phyloP scores from a whole-genome alignment of 192 early-diverging fungal genomes.

The Diversispora eburnea region DNA sequence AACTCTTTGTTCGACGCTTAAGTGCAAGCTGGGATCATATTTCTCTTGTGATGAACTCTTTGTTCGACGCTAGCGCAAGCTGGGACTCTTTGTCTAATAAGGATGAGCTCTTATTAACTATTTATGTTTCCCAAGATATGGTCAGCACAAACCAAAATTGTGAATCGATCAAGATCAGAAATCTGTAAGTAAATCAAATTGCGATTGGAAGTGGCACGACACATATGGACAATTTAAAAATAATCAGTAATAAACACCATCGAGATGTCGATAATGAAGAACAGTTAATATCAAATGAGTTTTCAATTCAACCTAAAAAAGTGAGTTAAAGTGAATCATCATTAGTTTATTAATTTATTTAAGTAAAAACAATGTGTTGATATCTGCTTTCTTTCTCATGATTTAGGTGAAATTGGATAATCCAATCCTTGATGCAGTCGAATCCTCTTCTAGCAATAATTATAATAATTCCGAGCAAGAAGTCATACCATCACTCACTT shows the following conservation, averaged over 20 bases:
- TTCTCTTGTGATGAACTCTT: constrained; percentile 3
- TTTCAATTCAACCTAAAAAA: too few relatives aligned
- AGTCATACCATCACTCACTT: too few relatives aligned
- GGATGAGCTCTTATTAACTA: constrained; percentile 13
- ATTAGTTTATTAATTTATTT: too few relatives aligned
- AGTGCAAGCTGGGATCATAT: neutral
- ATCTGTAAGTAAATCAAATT: neutral
- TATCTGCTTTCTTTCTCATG: too few relatives aligned
- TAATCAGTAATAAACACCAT: neutral
- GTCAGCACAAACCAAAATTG: neutral
- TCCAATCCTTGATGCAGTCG: too few relatives aligned
- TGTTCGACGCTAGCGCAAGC: constrained; percentile 16
- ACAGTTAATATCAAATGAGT: too few relatives aligned
- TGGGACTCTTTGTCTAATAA: constrained; percentile 10
- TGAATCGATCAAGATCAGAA: neutral
- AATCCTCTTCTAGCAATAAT: too few relatives aligned
- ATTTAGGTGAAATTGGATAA: too few relatives aligned
- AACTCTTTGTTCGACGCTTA: neutral
- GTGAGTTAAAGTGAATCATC: too few relatives aligned
- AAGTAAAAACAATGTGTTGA: too few relatives aligned
- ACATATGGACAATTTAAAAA: neutral
- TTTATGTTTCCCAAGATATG: neutral
- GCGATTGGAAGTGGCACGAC: neutral
- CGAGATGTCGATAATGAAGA: neutral
- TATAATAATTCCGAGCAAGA: too few relatives aligned